Conservation (phyloP, 108 stramenopile species). For the Nannochloropsis oceanica region DNA sequence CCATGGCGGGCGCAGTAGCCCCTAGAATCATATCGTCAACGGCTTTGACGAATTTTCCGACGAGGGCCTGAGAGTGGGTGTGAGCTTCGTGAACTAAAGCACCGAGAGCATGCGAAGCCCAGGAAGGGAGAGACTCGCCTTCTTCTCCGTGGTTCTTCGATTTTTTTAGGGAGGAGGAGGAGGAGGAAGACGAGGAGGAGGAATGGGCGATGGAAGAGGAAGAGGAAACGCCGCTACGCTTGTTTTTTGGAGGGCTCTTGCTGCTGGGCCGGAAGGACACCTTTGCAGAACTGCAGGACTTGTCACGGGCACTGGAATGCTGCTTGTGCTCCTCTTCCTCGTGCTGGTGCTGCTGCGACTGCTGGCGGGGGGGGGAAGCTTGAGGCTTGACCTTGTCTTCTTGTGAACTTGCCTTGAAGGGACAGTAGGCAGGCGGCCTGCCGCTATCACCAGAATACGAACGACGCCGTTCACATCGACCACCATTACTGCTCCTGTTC, state of each 20-base stretch:
- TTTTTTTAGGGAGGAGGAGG: neutral
- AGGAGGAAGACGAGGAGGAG: neutral
- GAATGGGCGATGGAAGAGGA: neutral
- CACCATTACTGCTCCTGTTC: neutral
- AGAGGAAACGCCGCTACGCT: neutral
- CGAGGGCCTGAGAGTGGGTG: neutral
- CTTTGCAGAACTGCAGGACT: neutral
- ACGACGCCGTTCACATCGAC: neutral
- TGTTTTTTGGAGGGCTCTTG: neutral
- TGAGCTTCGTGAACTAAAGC: neutral
- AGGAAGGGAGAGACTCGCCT: neutral
- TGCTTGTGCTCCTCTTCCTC: neutral
- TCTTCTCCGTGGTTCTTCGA: neutral
- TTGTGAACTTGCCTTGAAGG: neutral
- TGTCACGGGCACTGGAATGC: neutral
- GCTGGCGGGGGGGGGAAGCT: neutral
- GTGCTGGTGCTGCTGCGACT: neutral
- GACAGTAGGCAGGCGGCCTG: neutral
- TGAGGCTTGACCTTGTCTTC: neutral
- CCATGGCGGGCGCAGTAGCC: neutral
- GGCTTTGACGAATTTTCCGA: neutral
- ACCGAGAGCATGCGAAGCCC: neutral
- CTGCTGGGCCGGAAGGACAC: neutral
- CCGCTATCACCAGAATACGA: neutral
- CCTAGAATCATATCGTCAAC: neutral